phyloP scores from a whole-genome alignment of 2,329 filamentous ascomycete genomes.

The Arthrocladium fulminans region DNA sequence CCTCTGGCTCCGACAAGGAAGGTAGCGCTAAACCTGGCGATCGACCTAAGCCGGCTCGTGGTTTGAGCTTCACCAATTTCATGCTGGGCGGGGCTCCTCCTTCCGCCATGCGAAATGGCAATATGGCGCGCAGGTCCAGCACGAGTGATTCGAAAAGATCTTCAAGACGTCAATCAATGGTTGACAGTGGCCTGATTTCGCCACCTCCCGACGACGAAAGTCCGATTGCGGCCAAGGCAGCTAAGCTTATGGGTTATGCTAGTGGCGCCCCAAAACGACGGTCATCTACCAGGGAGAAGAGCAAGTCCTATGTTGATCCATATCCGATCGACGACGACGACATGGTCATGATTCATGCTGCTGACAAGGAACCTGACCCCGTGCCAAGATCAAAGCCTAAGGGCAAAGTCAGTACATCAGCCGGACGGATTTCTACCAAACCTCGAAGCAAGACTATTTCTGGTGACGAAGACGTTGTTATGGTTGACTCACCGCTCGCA shows the following conservation, averaged over 20 bases:
- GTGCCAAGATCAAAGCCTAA: slow-evolving; percentile 28
- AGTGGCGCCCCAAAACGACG: slow-evolving; percentile 41
- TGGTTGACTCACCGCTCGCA: slow-evolving; percentile 43
- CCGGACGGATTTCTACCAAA: slow-evolving; percentile 16
- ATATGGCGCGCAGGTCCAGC: slow-evolving; percentile 48
- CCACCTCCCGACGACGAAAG: slow-evolving; percentile 62
- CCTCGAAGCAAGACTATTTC: slow-evolving; percentile 23
- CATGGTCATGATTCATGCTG: slow-evolving; percentile 48
- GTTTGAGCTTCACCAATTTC: slow-evolving; percentile 50
- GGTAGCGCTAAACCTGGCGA: slow-evolving; percentile 44
- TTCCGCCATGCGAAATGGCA: slow-evolving; percentile 51
- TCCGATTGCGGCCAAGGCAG: slow-evolving; percentile 64
- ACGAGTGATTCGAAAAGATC: slow-evolving; percentile 46
- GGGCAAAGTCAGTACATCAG: slow-evolving; percentile 20
- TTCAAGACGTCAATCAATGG: slow-evolving; percentile 56
- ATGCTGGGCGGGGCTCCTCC: slow-evolving; percentile 60
- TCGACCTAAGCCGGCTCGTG: slow-evolving; percentile 47
- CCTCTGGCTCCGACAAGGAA: slow-evolving; percentile 64
- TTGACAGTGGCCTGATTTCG: slow-evolving; percentile 60
- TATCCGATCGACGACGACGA: slow-evolving; percentile 59
- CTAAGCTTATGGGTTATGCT: slow-evolving; percentile 62
- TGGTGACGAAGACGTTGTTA: slow-evolving; percentile 44
- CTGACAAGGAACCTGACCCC: slow-evolving; percentile 28
- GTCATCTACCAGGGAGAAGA: slow-evolving; percentile 45
- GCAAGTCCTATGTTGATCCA: slow-evolving; percentile 40